A percentile compares a stretch with the other conserved stretches of the same genome.
Conservation (phyloP, 2,329 filamentous ascomycete species). For the Lachnellula suecica region DNA sequence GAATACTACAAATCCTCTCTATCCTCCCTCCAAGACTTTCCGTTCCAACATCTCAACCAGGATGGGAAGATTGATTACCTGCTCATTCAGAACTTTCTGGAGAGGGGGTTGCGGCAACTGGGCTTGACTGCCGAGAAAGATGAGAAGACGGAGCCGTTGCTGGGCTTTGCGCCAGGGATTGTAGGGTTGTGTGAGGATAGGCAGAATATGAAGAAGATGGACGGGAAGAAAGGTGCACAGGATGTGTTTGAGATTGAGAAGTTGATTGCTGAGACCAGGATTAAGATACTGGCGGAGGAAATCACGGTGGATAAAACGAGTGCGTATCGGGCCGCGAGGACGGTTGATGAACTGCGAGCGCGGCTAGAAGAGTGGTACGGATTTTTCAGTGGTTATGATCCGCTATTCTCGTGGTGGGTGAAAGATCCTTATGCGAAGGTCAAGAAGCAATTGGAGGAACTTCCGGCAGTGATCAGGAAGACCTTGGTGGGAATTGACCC, state of each 20-base stretch:
- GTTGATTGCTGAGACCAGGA: conserved; percentile 34
- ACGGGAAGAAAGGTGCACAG: conserved; percentile 42
- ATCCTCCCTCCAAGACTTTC: conserved; percentile 31
- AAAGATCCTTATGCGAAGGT: conserved; percentile 43
- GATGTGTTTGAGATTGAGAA: conserved; percentile 38
- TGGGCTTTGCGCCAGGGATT: conserved; percentile 45
- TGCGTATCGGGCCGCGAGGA: conserved; percentile 47
- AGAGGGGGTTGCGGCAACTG: conserved; percentile 33
- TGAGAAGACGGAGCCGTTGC: conserved; percentile 37
- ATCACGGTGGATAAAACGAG: conserved; percentile 38
- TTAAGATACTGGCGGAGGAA: conserved; percentile 36
- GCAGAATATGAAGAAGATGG: conserved; percentile 43
- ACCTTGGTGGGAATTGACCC: conserved; percentile 45
- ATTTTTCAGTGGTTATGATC: conserved; percentile 57
- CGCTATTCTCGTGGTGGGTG: conserved; percentile 57
- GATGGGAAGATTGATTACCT: conserved; percentile 49
- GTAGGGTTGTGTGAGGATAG: conserved; percentile 47
- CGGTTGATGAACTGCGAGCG: conserved; percentile 38
- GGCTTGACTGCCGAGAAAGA: conserved; percentile 39
- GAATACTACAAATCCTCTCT: conserved; percentile 44
- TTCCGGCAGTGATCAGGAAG: conserved; percentile 39
- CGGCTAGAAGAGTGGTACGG: conserved; percentile 46
- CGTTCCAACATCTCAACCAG: conserved; percentile 40
- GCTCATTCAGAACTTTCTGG: conserved; percentile 48
- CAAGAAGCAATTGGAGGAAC: conserved; percentile 35